A percentile compares a stretch with the other conserved stretches of the same genome.
Conservation (phyloP, 805 yeast species). For the Maudiozyma barnettii region DNA sequence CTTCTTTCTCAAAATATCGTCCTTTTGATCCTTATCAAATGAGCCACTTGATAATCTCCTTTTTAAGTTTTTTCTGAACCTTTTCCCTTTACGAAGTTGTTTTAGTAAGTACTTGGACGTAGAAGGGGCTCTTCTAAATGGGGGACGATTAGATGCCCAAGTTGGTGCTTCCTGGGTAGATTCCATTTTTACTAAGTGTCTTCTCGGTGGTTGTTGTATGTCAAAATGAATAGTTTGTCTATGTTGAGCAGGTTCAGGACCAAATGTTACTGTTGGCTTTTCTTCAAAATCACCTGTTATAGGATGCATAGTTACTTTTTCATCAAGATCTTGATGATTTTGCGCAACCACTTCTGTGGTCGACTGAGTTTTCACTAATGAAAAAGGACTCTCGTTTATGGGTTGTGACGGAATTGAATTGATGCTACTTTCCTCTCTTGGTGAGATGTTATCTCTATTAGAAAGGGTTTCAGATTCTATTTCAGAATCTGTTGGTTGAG, state of each 20-base stretch:
- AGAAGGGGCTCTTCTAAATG: background rate
- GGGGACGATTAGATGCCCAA: background rate
- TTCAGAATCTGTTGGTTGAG: background rate
- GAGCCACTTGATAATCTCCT: slow-evolving; percentile 15
- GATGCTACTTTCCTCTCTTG: background rate
- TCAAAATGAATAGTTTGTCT: slow-evolving; percentile 26
- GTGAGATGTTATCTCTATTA: background rate
- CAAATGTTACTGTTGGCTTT: background rate
- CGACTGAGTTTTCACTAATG: background rate
- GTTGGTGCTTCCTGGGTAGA: background rate
- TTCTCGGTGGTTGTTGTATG: slow-evolving; percentile 19
- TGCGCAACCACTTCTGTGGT: background rate
- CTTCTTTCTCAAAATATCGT: background rate
- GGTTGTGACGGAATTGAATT: background rate
- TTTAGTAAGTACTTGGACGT: slow-evolving; percentile 6
- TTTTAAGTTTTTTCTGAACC: slow-evolving; percentile 12
- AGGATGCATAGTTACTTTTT: background rate
- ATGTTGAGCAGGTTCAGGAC: background rate
- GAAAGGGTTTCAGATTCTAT: background rate
- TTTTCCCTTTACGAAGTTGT: slow-evolving; percentile 15
- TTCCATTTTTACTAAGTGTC: slow-evolving; percentile 2
- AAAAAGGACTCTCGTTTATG: background rate
- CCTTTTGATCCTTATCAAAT: slow-evolving; percentile 6
- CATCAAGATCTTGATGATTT: background rate
- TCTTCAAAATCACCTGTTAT: background rate